Base-by-base conservation (phyloP, 495 filamentous ascomycete species). In the Chaetomium cochliodes region DNA sequence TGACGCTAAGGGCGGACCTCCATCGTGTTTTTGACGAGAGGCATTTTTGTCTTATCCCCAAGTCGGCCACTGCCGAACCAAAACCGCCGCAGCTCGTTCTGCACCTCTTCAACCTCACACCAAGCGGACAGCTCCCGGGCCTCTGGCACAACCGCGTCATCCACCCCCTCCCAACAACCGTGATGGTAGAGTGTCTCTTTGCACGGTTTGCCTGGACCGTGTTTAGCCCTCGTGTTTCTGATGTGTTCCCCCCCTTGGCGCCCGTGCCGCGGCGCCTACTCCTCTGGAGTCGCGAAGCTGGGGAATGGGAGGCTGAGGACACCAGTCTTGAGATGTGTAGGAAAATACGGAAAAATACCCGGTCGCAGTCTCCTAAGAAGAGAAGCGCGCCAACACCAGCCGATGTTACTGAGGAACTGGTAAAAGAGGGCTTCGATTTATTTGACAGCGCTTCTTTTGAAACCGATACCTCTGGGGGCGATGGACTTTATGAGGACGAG, bases 321-420 rank as follows among this genome's bases (percentile, higher is more conserved):
- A 30, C 59, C 5, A 62, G 59, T 53, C 59, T 33, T n/a, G 49
- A 62, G 59, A 52, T 53, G n/a, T 62, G 47, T 28, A 54, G 59
- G 59, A 41, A 53, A 7, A 62, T 62, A 5, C 53, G 30, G 28
- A 62, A 39, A 30, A 62, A 62, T 53, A 0, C 47, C 30, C 52
- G 47, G 59, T 62, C 59, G 7, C 59, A 47, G 28, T 62, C 59
- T 52, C 59, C 49, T 53, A 50, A n/a, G 59, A 62, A 62, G 59
- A 53, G 59, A 53, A 62, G 59, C 47, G 25, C 44, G 50, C 42
- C 58, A 6, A 22, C 44, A 28, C 33, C 58, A 8, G 22, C 13
- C 58, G 58, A 61, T 52, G 6, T 46, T 25, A 16, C 44, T 12
- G 44, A 52, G 22, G 59, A 33, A 3, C 30, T 33, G 30, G 3